phyloP scores from a whole-genome alignment of 2,329 filamentous ascomycete species.

The Rugonectria rugulosa region DNA sequence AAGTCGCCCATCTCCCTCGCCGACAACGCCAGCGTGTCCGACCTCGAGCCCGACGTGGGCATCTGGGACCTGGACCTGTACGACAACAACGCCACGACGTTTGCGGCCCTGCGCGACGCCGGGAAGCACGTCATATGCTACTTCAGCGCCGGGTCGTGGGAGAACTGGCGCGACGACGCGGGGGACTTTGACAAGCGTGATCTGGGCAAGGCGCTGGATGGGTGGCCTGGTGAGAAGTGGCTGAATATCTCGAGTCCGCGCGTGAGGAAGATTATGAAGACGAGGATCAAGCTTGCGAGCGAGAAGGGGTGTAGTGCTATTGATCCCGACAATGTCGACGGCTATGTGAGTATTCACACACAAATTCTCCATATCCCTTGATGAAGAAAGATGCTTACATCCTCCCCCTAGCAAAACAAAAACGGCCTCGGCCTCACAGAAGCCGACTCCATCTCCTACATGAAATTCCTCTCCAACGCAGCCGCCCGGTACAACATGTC shows the following conservation, averaged over 20 bases:
- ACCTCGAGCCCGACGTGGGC: slow-evolving; percentile 54
- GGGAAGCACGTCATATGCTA: slow-evolving; percentile 76
- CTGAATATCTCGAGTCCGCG: slow-evolving; percentile 63
- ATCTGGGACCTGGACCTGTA: slow-evolving; percentile 62
- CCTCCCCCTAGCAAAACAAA: slow-evolving; percentile 58
- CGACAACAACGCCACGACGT: slow-evolving; percentile 53
- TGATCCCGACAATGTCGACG: slow-evolving; percentile 77
- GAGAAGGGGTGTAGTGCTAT: slow-evolving; percentile 72
- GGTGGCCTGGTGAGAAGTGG: slow-evolving; percentile 75
- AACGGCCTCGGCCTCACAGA: slow-evolving; percentile 68
- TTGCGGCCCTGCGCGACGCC: slow-evolving; percentile 64
- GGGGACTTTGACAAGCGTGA: slow-evolving; percentile 61
- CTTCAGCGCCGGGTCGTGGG: slow-evolving; percentile 75
- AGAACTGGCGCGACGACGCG: slow-evolving; percentile 68
- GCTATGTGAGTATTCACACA: slow-evolving; percentile 55
- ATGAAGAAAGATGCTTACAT: too few relatives aligned
- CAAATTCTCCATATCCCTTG: not conserved
- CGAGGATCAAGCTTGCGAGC: slow-evolving; percentile 64
- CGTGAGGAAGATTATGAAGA: slow-evolving; percentile 71
- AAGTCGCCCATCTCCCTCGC: slow-evolving; percentile 52
- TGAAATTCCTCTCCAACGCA: slow-evolving; percentile 65
- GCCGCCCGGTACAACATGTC: slow-evolving; percentile 63
- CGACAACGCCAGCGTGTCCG: slow-evolving; percentile 41
- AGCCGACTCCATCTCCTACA: slow-evolving; percentile 63
- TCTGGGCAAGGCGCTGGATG: slow-evolving; percentile 64